phyloP scores from a whole-genome alignment of 2,329 filamentous ascomycete genomes.

The Trichothecium roseum region DNA sequence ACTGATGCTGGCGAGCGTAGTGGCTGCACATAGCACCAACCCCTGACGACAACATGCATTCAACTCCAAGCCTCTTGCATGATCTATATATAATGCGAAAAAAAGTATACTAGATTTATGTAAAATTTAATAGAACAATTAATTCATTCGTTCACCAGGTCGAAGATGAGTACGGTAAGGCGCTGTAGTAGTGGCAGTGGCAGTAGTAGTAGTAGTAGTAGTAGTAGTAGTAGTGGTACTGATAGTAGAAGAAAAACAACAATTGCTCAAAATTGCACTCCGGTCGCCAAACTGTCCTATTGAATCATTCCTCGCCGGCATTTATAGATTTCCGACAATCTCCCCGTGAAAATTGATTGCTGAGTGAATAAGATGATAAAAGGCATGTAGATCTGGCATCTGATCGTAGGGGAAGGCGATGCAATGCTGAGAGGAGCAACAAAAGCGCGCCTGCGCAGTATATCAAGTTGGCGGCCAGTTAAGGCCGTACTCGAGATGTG shows the following conservation, averaged over 20 bases:
- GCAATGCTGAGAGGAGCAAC: background rate
- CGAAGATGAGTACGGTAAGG: no score
- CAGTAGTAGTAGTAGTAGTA: no score
- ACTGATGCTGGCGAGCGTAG: no score
- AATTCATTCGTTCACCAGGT: no score
- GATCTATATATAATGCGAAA: no score
- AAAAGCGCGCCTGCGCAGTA: background rate
- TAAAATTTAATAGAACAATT: no score
- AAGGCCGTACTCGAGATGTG: background rate
- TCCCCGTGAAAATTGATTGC: constrained; percentile 10
- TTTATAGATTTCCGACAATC: constrained; percentile 23
- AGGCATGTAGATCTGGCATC: constrained; percentile 9
- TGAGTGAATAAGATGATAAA: constrained; percentile 16
- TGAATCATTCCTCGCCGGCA: constrained; percentile 28
- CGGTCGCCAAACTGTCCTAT: constrained; percentile 42
- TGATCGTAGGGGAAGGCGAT: background rate
- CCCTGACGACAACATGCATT: no score
- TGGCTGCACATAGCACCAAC: no score
- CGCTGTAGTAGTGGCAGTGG: no score
- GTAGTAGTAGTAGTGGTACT: no score
- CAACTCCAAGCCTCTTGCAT: no score
- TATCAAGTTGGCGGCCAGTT: background rate
- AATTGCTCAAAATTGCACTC: constrained; percentile 34
- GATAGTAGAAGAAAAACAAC: constrained; percentile 9
- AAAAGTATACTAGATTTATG: no score